Conservation (phyloP, 306 rosid genomes). For the Castanea sativa region DNA sequence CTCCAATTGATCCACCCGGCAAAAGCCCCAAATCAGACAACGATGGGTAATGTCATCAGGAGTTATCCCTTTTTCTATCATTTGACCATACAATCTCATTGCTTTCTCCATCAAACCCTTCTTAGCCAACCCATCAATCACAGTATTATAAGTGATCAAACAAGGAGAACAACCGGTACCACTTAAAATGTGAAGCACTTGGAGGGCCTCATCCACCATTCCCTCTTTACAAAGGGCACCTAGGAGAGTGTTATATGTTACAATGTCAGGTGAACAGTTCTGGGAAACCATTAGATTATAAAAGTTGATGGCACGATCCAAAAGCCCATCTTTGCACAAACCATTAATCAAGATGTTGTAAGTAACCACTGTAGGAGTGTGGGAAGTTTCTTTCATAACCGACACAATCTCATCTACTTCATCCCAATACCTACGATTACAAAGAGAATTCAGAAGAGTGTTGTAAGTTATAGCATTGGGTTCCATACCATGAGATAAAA, state of each 20-base stretch:
- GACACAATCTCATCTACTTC: conserved; percentile 61
- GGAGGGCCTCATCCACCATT: conserved; percentile 63
- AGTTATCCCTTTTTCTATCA: conserved; percentile 50
- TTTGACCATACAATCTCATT: conserved; percentile 49
- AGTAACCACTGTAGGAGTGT: conserved; percentile 64
- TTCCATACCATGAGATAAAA: conserved; percentile 49
- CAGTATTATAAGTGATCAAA: conserved; percentile 67
- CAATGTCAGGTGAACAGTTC: conserved; percentile 65
- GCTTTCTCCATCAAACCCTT: conserved; percentile 59
- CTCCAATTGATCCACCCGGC: conserved; percentile 44
- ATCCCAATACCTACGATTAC: conserved; percentile 59
- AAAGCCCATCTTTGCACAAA: conserved; percentile 64
- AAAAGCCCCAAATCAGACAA: conserved; percentile 61
- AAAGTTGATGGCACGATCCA: conserved; percentile 67
- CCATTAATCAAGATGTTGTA: conserved; percentile 79
- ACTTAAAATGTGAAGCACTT: conserved; percentile 45
- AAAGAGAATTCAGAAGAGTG: conserved; percentile 72
- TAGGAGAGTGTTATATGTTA: conserved; percentile 77
- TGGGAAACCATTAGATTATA: conserved; percentile 57
- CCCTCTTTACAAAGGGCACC: conserved; percentile 77
- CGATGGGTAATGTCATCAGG: conserved; percentile 82
- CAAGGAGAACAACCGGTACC: conserved; percentile 63
- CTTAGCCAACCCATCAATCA: conserved; percentile 66
- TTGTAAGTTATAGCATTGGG: conserved; percentile 76
- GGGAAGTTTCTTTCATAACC: conserved; percentile 58